Conservation (phyloP, 768 basidiomycete genomes). For the Saitozyma sp. region DNA sequence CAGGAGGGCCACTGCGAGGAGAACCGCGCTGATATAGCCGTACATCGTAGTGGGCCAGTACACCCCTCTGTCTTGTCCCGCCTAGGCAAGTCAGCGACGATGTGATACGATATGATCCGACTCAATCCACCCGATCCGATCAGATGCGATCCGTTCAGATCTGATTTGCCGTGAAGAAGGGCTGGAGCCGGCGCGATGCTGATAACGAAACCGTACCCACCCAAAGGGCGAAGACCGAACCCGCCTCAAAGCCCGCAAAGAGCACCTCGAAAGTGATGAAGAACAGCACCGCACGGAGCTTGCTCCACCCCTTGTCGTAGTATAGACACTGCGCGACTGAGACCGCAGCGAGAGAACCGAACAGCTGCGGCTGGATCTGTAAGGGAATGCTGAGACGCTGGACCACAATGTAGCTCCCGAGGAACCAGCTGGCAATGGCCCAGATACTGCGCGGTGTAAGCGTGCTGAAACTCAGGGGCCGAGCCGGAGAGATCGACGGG, state of each 20-base stretch:
- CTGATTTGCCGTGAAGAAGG: no score
- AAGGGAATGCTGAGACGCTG: slow-evolving; percentile 71
- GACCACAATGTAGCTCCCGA: slow-evolving; percentile 69
- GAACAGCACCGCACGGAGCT: slow-evolving; percentile 48
- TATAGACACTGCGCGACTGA: slow-evolving; percentile 73
- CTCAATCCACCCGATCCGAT: no score
- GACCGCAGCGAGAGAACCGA: slow-evolving; percentile 62
- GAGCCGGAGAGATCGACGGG: neutral
- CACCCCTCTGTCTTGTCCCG: slow-evolving; percentile 53
- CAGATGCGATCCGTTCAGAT: no score
- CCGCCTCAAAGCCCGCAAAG: slow-evolving; percentile 63
- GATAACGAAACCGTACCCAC: slow-evolving; percentile 49
- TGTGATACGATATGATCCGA: no score
- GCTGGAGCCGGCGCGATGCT: neutral
- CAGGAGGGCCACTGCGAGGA: slow-evolving; percentile 61
- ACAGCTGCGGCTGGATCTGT: slow-evolving; percentile 57
- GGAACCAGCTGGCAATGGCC: slow-evolving; percentile 62
- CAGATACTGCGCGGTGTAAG: slow-evolving; percentile 55
- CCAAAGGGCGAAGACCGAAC: slow-evolving; percentile 63
- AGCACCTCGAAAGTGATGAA: slow-evolving; percentile 55
- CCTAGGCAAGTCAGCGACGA: slow-evolving; percentile 38
- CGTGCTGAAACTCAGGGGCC: neutral
- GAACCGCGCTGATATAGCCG: slow-evolving; percentile 63
- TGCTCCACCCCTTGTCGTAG: slow-evolving; percentile 60
- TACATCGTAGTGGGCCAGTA: slow-evolving; percentile 59